Percentiles rank a stretch among this genome's conserved stretches.
Conservation (phyloP, 805 yeast species). For the Kazachstania taianensis region DNA sequence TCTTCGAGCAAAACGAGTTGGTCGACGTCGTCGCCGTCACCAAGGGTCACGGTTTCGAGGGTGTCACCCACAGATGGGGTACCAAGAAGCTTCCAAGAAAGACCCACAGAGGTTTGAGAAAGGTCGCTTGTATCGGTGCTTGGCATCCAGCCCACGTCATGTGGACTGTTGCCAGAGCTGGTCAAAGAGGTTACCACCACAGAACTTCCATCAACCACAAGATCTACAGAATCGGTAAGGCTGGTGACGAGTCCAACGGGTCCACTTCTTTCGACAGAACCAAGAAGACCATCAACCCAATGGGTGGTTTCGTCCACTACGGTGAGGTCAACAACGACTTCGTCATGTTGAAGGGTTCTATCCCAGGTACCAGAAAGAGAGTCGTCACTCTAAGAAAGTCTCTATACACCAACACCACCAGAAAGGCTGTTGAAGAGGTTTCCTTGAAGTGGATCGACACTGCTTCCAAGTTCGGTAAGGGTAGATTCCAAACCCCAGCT, state of each 20-base stretch:
- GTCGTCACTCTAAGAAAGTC: slow-evolving; percentile 98
- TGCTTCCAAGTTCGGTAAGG: slow-evolving; percentile 99
- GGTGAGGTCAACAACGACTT: slow-evolving; percentile 97
- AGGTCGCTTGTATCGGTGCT: slow-evolving; percentile 99
- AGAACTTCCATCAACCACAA: slow-evolving; percentile 99
- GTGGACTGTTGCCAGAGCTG: slow-evolving; percentile 99
- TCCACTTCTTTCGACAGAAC: slow-evolving; percentile 98
- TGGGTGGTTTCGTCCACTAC: slow-evolving; percentile 99
- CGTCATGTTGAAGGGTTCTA: slow-evolving; percentile 94
- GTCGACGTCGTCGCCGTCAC: slow-evolving; percentile 98
- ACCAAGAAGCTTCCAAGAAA: slow-evolving; percentile 99
- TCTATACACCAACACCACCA: slow-evolving; percentile 92
- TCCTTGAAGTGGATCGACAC: slow-evolving; percentile 99
- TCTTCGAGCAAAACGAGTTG: slow-evolving; percentile 97
- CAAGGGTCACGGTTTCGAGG: slow-evolving; percentile 99
- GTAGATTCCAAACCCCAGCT: slow-evolving; percentile 99
- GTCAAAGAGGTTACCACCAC: slow-evolving; percentile 99
- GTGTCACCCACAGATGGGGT: slow-evolving; percentile 99
- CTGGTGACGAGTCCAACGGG: slow-evolving; percentile 87
- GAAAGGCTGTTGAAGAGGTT: slow-evolving; percentile 94
- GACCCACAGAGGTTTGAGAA: slow-evolving; percentile 99
- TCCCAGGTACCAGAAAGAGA: slow-evolving; percentile 99
- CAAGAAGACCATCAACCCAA: slow-evolving; percentile 97
- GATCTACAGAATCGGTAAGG: slow-evolving; percentile 98
- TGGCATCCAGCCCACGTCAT: slow-evolving; percentile 99